These are phyloP conservation scores for Diplogelasinospora grovesii DNA, from an alignment of 495 filamentous ascomycete species.

Conservation along the genomic window DNA sequence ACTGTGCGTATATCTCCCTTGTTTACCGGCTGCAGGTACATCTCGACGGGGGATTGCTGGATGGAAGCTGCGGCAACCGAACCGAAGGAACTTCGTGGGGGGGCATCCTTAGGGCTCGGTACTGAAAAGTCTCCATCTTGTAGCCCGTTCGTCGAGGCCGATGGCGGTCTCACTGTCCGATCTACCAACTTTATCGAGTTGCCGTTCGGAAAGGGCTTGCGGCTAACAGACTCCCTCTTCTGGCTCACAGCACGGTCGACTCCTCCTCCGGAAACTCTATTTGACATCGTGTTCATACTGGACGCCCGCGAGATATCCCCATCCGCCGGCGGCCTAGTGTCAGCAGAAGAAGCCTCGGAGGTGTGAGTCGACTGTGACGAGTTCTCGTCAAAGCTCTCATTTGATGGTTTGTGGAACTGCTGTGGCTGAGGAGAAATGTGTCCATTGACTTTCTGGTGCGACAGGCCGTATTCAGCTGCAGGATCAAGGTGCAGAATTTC, in stretches of 20 bases:
- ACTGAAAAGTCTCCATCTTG: constrained; percentile 3
- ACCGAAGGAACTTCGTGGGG: constrained; percentile 21
- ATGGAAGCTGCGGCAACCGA: constrained; percentile 23
- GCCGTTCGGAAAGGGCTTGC: constrained; percentile 18
- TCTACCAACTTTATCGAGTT: constrained; percentile 17
- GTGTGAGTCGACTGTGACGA: constrained; percentile 27
- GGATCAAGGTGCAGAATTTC: constrained; percentile 28
- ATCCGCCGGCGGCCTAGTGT: constrained; percentile 13
- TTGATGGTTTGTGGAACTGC: constrained; percentile 25
- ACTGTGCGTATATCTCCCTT: constrained; percentile 24
- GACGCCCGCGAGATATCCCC: constrained; percentile 13
- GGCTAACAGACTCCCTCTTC: constrained; percentile 3
- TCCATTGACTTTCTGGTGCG: constrained; percentile 23
- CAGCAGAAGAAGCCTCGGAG: constrained; percentile 26
- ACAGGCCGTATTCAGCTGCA: constrained; percentile 24
- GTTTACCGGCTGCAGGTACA: constrained; percentile 23
- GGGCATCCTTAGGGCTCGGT: constrained; percentile 8
- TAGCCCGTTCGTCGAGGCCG: constrained; percentile 1
- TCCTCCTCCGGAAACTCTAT: constrained; percentile 15
- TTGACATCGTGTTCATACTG: constrained; percentile 24
- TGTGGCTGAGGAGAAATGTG: constrained; percentile 22
- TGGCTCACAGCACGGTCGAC: constrained; percentile 3
- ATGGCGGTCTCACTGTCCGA: constrained; percentile 10
- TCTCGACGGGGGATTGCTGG: constrained; percentile 28
- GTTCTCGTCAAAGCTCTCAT: constrained; percentile 32